Evolutionary conservation across 2,329 filamentous ascomycete species (phyloP).

Genomic region (Sporothrix euskadiensis): DNA sequence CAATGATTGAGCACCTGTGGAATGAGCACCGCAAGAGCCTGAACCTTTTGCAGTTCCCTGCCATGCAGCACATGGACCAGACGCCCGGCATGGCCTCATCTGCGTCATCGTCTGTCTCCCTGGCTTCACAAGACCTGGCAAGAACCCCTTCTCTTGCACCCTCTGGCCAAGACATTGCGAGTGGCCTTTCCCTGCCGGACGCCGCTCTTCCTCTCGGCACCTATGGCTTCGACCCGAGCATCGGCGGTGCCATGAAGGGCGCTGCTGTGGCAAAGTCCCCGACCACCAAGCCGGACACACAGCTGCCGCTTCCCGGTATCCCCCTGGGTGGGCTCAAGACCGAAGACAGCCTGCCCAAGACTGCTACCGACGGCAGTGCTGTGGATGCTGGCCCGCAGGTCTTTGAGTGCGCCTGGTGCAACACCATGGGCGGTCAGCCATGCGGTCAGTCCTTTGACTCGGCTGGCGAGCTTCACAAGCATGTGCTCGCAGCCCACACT

Average conservation of each 20-base stretch:
- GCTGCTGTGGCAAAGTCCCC: not conserved
- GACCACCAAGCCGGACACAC: not conserved
- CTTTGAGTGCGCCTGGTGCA: constrained; percentile 39
- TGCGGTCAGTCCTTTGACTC: constrained; percentile 43
- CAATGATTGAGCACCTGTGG: constrained; percentile 34
- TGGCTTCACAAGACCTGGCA: constrained; percentile 26
- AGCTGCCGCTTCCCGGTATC: not conserved
- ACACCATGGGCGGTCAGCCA: constrained; percentile 31
- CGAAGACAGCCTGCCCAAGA: not conserved
- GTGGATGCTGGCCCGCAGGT: not conserved
- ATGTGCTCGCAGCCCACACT: constrained; percentile 55
- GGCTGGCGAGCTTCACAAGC: constrained; percentile 55
- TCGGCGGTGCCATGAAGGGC: not conserved
- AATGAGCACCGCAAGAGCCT: constrained; percentile 29
- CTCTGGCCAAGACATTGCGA: not conserved
- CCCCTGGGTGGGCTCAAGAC: not conserved
- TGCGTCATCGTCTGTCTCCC: constrained; percentile 21
- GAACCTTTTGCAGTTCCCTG: constrained; percentile 16
- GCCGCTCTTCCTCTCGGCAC: not conserved
- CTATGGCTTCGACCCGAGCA: constrained; percentile 4
- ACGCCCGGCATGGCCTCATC: constrained; percentile 23
- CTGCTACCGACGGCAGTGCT: not conserved
- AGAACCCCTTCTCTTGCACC: constrained; percentile 22
- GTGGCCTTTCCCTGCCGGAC: constrained; percentile 16
- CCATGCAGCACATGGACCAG: constrained; percentile 20